Percentiles rank a stretch among this genome's conserved stretches.
phyloP scores from a whole-genome alignment of 495 filamentous ascomycete species.

The Aspergillus taichungensis region DNA sequence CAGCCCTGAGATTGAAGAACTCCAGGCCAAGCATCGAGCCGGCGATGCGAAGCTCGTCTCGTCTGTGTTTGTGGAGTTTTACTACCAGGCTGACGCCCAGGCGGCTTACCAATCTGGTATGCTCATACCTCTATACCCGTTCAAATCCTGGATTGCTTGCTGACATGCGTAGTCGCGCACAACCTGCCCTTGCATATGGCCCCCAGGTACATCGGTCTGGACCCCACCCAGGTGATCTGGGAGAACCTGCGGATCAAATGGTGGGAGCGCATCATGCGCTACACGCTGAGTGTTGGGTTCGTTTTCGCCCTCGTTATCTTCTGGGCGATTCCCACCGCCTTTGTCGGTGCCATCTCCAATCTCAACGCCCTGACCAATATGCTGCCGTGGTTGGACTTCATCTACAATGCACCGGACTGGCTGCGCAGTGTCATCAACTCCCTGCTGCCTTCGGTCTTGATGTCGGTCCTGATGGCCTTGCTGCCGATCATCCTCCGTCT shows the following conservation, averaged over 20 bases:
- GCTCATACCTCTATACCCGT: background rate
- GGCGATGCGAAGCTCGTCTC: conserved; percentile 57
- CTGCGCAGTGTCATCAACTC: conserved; percentile 80
- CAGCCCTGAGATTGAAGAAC: conserved; percentile 66
- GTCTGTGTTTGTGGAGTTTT: conserved; percentile 77
- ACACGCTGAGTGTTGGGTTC: conserved; percentile 59
- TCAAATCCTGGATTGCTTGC: background rate
- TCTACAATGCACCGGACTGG: conserved; percentile 57
- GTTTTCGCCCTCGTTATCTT: conserved; percentile 79
- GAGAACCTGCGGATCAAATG: conserved; percentile 75
- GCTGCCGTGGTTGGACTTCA: conserved; percentile 61
- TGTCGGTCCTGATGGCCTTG: conserved; percentile 82
- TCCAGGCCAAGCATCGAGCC: conserved; percentile 63
- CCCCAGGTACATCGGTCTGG: conserved; percentile 81
- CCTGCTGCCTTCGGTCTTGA: conserved; percentile 68
- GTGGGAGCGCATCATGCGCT: conserved; percentile 74
- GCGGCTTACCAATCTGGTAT: conserved; percentile 58
- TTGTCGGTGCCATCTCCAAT: conserved; percentile 84
- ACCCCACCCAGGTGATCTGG: conserved; percentile 85
- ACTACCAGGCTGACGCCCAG: conserved; percentile 72
- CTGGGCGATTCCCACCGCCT: conserved; percentile 81
- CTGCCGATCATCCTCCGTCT: conserved; percentile 79
- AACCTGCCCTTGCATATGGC: conserved; percentile 88
- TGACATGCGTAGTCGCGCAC: conserved; percentile 53
- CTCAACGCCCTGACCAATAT: conserved; percentile 55